A percentile compares a stretch with the other conserved stretches of the same genome.
phyloP scores from a whole-genome alignment of 148 eudicot species.

The Rhododendron williamsianum region DNA sequence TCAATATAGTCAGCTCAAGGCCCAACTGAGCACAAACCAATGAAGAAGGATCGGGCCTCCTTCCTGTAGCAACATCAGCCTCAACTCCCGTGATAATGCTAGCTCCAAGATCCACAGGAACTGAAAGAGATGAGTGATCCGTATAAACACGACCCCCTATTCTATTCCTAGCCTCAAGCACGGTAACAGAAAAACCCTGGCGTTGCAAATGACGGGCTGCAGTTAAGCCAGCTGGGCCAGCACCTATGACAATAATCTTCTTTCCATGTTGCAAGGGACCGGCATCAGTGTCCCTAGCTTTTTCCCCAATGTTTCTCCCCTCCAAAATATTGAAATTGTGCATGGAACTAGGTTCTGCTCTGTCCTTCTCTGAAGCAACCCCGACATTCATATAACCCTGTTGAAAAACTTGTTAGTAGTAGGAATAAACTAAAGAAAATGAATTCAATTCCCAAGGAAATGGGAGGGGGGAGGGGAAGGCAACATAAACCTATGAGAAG shows the following conservation, averaged over 20 bases:
- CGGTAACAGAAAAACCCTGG: slow-evolving; percentile 74
- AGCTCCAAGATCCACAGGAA: slow-evolving; percentile 99
- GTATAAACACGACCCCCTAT: slow-evolving; percentile 95
- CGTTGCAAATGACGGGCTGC: slow-evolving; percentile 96
- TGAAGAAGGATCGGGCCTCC: slow-evolving; percentile 97
- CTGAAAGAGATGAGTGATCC: slow-evolving; percentile 82
- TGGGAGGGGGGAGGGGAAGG: not conserved
- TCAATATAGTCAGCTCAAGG: slow-evolving; percentile 85
- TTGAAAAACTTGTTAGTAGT: slow-evolving; percentile 15
- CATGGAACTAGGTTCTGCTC: slow-evolving; percentile 37
- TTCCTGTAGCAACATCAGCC: slow-evolving; percentile 88
- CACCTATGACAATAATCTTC: slow-evolving; percentile 80
- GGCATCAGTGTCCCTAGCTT: slow-evolving; percentile 41
- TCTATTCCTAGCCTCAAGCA: slow-evolving; percentile 90
- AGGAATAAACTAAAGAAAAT: not conserved
- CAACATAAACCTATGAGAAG: not conserved
- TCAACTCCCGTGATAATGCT: slow-evolving; percentile 99
- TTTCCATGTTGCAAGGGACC: slow-evolving; percentile 35
- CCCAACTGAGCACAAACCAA: slow-evolving; percentile 94
- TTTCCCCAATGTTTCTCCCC: slow-evolving; percentile 49
- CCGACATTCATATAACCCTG: slow-evolving; percentile 97
- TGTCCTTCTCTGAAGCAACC: slow-evolving; percentile 69
- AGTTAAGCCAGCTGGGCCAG: slow-evolving; percentile 97
- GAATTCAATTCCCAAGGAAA: not conserved
- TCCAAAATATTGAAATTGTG: slow-evolving; percentile 55